Base-by-base conservation (phyloP, 768 basidiomycete genomes). In the Termitomyces heimii region DNA sequence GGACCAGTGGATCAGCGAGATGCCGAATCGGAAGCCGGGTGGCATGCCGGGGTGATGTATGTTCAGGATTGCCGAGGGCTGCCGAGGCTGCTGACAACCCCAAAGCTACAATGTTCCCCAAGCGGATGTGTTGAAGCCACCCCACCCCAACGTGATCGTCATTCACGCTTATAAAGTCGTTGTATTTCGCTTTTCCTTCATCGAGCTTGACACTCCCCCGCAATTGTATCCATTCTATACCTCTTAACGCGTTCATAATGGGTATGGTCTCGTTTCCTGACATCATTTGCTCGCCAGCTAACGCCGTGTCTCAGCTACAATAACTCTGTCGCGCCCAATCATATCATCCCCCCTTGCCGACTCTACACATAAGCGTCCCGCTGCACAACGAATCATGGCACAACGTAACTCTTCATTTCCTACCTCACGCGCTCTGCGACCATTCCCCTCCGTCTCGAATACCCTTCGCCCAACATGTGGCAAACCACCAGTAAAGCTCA, bases 391-490 rank as follows among this genome's bases (percentile, higher is more conserved):
- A 66, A 54, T 70, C 57, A 24, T 69, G 3, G 73, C 82, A 43
- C 74, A 75, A 62, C 78, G 79, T 48, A 74, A 69, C 50, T 69
- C 78, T 44, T 72, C 79, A 6, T 92, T 94, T 68, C 82, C 86
- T 5, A 71, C 80, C 1, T 93, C 91, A 35, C 88, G 88, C 53
- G 84, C 86, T 1, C 77, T 92, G 24, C 82, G 92, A 28, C 92
- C 92, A 31, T 93, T 93, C 69, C 77, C 88, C 16, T 80, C 84
- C 51, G 77, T 90, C 60, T 73, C 82, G 12, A 73, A 75, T 63
- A 61, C 77, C 13, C 60, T 79, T 52, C 73, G 69, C 54, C 67
- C 70, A 56, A 64, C 59, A 31, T 53, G 66, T 6, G 68, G 65
- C 54, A 70, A 65, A 55, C 81, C 82, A 55, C 74, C 85, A 6